A percentile compares a stretch with the other conserved stretches of the same genome.
Evolutionary conservation across 2,329 filamentous ascomycete genomes (phyloP).

Genomic region (Fonsecaea multimorphosa): DNA sequence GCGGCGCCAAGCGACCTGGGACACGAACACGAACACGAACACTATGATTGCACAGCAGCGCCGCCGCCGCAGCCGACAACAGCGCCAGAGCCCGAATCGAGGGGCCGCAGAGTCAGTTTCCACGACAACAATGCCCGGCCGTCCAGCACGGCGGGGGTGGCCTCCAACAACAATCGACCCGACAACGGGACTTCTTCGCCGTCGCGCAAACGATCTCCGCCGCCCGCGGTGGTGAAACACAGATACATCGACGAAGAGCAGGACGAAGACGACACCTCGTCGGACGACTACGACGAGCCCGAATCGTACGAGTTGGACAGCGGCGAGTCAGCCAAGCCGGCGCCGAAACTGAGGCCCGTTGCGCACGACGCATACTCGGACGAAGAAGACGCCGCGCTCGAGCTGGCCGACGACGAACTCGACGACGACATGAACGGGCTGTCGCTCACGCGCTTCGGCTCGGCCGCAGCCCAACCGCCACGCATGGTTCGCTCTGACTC

Average conservation of each 20-base stretch:
- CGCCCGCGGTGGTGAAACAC: slow-evolving; percentile 7
- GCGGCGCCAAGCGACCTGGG: slow-evolving; percentile 20
- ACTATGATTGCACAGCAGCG: slow-evolving; percentile 30
- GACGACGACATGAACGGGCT: slow-evolving; percentile 26
- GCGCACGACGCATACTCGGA: slow-evolving; percentile 34
- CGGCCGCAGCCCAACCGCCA: slow-evolving; percentile 31
- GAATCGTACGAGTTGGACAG: slow-evolving; percentile 8
- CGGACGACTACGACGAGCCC: slow-evolving; percentile 35
- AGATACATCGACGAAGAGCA: slow-evolving; percentile 19
- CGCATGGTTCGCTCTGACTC: slow-evolving; percentile 30
- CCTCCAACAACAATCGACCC: slow-evolving; percentile 21
- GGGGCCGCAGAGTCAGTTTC: slow-evolving; percentile 34
- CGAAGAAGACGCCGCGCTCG: slow-evolving; percentile 33
- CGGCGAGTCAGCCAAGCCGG: slow-evolving; percentile 4
- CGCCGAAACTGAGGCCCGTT: slow-evolving; percentile 10
- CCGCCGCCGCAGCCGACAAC: slow-evolving; percentile 12
- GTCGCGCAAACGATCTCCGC: slow-evolving; percentile 28
- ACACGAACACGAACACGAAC: slow-evolving; percentile 19
- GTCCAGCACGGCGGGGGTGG: slow-evolving; percentile 24
- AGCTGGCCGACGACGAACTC: slow-evolving; percentile 31
- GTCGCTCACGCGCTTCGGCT: slow-evolving; percentile 31
- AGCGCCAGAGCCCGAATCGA: not conserved
- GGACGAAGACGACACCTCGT: slow-evolving; percentile 24
- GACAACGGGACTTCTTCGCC: slow-evolving; percentile 22
- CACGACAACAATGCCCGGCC: slow-evolving; percentile 34